These are phyloP conservation scores for Pleurotus tuber-regium DNA, from an alignment of 768 basidiomycete species.

Conservation along the genomic window DNA sequence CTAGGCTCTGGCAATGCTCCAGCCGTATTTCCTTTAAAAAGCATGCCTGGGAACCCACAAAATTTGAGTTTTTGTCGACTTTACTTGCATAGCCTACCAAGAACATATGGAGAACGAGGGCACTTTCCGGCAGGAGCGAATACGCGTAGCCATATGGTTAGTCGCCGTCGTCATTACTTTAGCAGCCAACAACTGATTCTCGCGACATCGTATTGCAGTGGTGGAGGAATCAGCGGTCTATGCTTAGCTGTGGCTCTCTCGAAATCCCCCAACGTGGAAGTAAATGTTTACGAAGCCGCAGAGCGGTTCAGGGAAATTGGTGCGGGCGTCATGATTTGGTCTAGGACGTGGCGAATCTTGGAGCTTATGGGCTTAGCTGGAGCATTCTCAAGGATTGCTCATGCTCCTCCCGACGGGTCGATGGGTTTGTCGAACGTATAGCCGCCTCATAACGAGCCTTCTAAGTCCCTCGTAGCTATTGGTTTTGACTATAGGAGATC, in stretches of 20 bases:
- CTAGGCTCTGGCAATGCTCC: too few species aligned
- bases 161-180: constrained; percentile 1
- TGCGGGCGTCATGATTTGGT: constrained; percentile 47
- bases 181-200: not conserved
- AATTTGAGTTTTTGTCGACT: too few species aligned
- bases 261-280: constrained; percentile 29
- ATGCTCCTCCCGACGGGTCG: constrained; percentile 30
- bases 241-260: constrained; percentile 39
- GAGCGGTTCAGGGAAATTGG: constrained; percentile 47
- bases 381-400: constrained; percentile 30
- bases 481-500: constrained; percentile 47
- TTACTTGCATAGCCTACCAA: too few species aligned
- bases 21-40: too few species aligned
- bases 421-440: constrained; percentile 23
- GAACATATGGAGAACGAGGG: not conserved
- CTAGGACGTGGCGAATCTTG: constrained; percentile 43
- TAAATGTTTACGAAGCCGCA: constrained; percentile 48
- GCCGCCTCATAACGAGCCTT: too few species aligned
- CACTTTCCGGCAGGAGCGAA: not conserved
- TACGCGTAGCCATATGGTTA: constrained; percentile 35
- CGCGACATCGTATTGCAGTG: constrained; percentile 25
- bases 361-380: constrained; percentile 36
- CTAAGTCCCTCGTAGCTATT: constrained; percentile 32
- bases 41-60: too few species aligned
- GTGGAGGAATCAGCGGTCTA: constrained; percentile 41